Evolutionary conservation across 768 basidiomycete species (phyloP).

Genomic region (Termitomyces sp.): DNA sequence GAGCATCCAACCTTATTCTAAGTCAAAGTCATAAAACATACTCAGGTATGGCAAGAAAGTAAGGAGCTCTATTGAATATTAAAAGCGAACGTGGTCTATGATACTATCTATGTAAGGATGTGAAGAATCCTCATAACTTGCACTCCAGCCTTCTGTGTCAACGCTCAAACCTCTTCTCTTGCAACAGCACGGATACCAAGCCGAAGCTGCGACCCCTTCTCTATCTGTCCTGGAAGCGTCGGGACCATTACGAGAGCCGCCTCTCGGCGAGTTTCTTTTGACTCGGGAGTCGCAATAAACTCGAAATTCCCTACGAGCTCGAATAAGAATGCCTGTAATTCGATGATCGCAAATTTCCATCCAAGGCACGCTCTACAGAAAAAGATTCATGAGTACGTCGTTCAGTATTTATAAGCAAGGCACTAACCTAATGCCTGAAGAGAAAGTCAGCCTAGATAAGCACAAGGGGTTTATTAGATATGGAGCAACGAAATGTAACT

Average conservation of each 20-base stretch:
- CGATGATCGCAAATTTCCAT: conserved; percentile 42
- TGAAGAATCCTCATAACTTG: neutral
- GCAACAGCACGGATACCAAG: conserved; percentile 33
- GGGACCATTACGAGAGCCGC: conserved; percentile 42
- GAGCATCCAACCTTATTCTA: neutral
- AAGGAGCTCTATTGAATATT: no score
- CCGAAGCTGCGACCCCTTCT: conserved; percentile 42
- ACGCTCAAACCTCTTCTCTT: conserved; percentile 18
- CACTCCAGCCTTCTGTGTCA: neutral
- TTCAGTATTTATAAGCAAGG: no score
- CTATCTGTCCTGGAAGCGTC: conserved; percentile 38
- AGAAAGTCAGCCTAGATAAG: conserved; percentile 28
- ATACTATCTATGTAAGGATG: neutral
- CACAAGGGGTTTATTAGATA: neutral
- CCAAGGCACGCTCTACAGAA: no score
- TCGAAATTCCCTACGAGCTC: conserved; percentile 55
- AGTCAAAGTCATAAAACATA: neutral
- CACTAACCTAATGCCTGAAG: conserved; percentile 30
- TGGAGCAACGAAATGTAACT: neutral
- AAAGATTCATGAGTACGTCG: no score
- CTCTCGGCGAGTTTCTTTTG: conserved; percentile 35
- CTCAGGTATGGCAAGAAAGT: no score
- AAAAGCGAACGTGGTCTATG: neutral
- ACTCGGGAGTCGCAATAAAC: conserved; percentile 40
- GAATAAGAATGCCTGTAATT: conserved; percentile 57